Conservation (phyloP, 2,329 filamentous ascomycete species). For the Xylaria sp. region DNA sequence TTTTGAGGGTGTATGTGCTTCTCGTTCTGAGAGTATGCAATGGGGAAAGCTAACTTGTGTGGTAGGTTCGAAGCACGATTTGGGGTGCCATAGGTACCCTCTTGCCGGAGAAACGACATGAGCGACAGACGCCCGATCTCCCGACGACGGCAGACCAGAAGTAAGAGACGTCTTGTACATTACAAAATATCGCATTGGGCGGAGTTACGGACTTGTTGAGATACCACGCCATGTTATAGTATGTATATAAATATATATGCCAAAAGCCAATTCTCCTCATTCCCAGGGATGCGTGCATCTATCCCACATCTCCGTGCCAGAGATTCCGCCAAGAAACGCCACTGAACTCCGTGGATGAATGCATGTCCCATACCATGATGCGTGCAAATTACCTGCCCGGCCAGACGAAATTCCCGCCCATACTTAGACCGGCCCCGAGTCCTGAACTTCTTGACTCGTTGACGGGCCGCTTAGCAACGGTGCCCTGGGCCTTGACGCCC, state of each 20-base stretch:
- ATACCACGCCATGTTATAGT: conserved; percentile 40
- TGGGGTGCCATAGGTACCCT: conserved; percentile 50
- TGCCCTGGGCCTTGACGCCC: conserved; percentile 80
- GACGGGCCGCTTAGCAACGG: conserved; percentile 80
- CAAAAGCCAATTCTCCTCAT: conserved; percentile 32
- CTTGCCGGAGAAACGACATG: conserved; percentile 44
- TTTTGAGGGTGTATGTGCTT: conserved; percentile 59
- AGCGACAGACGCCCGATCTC: conserved; percentile 39
- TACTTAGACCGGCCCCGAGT: conserved; percentile 62
- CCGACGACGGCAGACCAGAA: conserved; percentile 31
- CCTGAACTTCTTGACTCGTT: conserved; percentile 69
- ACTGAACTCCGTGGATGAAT: conserved; percentile 36
- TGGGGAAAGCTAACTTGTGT: conserved; percentile 18
- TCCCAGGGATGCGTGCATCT: conserved; percentile 24
- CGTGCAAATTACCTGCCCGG: conserved; percentile 43
- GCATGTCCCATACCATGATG: conserved; percentile 27
- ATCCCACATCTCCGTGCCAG: conserved; percentile 16
- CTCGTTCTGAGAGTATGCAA: neutral
- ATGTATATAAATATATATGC: conserved; percentile 34
- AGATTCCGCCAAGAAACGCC: conserved; percentile 29
- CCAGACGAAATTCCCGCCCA: conserved; percentile 70
- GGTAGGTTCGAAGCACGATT: conserved; percentile 54
- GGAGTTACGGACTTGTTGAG: conserved; percentile 46
- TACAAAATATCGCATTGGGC: conserved; percentile 41
- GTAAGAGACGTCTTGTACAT: conserved; percentile 29